phyloP scores from a whole-genome alignment of 129 eudicot genomes.

The Flaveria robusta region DNA sequence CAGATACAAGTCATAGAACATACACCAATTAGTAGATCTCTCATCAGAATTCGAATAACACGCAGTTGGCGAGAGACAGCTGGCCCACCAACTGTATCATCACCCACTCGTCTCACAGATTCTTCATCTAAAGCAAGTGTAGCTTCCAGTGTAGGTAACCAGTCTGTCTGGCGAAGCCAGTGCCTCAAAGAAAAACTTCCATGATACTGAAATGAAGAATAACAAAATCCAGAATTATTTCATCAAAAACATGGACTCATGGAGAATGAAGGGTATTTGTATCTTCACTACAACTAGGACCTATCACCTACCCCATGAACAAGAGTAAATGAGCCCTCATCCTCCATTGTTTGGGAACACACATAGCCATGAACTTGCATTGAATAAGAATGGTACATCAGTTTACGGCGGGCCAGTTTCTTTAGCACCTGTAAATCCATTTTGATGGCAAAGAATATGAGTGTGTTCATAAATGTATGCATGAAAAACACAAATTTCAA shows the following conservation, averaged over 20 bases:
- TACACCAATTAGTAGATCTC: conserved; percentile 98
- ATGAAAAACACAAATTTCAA: conserved; percentile 6
- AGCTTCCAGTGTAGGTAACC: conserved; percentile 99
- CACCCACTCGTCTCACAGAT: conserved; percentile 90
- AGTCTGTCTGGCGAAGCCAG: conserved; percentile 93
- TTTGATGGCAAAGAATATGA: not conserved
- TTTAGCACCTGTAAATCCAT: conserved; percentile 67
- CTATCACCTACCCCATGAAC: conserved; percentile 96
- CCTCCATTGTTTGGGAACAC: conserved; percentile 52
- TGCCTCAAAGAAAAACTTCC: conserved; percentile 95
- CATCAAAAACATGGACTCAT: conserved; percentile 17
- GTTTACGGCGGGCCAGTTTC: conserved; percentile 69
- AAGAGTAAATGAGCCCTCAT: conserved; percentile 71
- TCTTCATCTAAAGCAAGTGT: conserved; percentile 96
- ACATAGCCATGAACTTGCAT: conserved; percentile 98
- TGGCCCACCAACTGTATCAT: conserved; percentile 94
- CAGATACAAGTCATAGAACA: conserved; percentile 17
- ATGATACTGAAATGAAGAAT: conserved; percentile 62
- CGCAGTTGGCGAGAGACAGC: conserved; percentile 90
- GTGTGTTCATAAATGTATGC: not conserved
- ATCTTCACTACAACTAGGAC: conserved; percentile 29
- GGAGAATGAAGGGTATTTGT: conserved; percentile 24
- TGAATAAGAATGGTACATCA: conserved; percentile 89
- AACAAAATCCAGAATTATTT: not conserved
- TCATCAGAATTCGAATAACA: conserved; percentile 78